A percentile compares a stretch with the other conserved stretches of the same genome.
These are phyloP conservation scores for Agapanthus africanus DNA, from an alignment of 106 monocot species.

Conservation along the genomic window DNA sequence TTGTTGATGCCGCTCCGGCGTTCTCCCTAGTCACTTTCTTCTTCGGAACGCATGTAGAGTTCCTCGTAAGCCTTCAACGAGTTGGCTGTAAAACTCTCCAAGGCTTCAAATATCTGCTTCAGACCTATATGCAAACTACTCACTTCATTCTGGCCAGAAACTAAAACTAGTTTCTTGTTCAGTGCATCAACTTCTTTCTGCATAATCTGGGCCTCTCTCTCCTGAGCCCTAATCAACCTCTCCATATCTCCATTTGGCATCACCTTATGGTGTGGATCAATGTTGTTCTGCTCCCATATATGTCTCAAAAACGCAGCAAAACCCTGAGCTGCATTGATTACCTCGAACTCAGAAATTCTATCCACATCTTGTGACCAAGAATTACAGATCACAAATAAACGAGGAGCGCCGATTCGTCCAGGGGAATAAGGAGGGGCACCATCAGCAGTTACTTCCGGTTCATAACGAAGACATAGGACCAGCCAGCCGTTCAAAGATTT, in stretches of 20 bases:
- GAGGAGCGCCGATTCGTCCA: constrained; percentile 77
- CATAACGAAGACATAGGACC: constrained; percentile 33
- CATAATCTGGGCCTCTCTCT: constrained; percentile 42
- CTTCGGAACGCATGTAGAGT: constrained; percentile 31
- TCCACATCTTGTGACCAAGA: constrained; percentile 73
- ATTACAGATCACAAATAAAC: constrained; percentile 78
- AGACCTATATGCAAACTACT: constrained; percentile 38
- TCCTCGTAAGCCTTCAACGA: constrained; percentile 46
- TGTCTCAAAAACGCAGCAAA: constrained; percentile 42
- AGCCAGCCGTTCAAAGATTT: constrained; percentile 77
- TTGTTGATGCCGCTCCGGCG: not conserved
- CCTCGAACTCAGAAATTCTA: constrained; percentile 50
- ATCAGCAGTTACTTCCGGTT: constrained; percentile 55
- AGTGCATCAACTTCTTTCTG: constrained; percentile 47
- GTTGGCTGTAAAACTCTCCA: constrained; percentile 36
- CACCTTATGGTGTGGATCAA: constrained; percentile 32
- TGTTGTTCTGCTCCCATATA: constrained; percentile 44
- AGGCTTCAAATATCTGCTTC: constrained; percentile 40
- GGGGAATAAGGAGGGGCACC: constrained; percentile 77
- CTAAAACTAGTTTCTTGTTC: constrained; percentile 41
- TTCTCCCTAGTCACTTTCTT: constrained; percentile 22
- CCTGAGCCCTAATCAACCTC: constrained; percentile 23
- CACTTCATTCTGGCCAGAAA: constrained; percentile 16
- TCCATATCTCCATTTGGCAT: constrained; percentile 41
- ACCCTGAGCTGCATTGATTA: constrained; percentile 52